A percentile compares a stretch with the other conserved stretches of the same genome.
Conservation (phyloP, 169 alveolate species). For the Plasmodium knowlesi region DNA sequence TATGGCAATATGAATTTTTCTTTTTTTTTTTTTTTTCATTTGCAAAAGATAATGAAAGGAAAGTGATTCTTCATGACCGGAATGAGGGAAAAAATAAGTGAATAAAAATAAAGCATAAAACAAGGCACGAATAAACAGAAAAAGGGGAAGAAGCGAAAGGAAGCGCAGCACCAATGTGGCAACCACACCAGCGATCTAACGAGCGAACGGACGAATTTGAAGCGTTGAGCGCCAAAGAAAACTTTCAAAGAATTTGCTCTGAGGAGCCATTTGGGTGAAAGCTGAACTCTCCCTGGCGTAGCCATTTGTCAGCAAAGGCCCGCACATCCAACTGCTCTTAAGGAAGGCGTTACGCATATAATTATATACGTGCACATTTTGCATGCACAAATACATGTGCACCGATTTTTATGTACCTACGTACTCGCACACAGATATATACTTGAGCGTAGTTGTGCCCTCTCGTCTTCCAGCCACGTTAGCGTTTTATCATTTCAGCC, state of each 20-base stretch:
- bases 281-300: neutral
- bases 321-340: neutral
- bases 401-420: neutral
- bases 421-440: neutral
- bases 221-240: neutral
- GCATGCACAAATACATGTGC: neutral
- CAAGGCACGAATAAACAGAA: neutral
- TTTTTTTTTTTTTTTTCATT: neutral
- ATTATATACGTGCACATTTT: neutral
- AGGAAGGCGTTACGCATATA: neutral
- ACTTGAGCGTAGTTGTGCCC: neutral
- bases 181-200: neutral
- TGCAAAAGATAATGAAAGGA: neutral
- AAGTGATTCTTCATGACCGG: neutral
- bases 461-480: neutral
- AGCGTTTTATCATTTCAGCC: neutral
- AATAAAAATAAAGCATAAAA: neutral
- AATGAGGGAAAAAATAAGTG: neutral
- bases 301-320: neutral
- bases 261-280: neutral
- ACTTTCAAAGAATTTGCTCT: neutral
- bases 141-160: neutral
- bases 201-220: neutral
- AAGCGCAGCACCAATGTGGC: neutral
- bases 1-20: neutral